phyloP scores from a whole-genome alignment of 768 basidiomycete genomes.

The Rhodocollybia butyracea region DNA sequence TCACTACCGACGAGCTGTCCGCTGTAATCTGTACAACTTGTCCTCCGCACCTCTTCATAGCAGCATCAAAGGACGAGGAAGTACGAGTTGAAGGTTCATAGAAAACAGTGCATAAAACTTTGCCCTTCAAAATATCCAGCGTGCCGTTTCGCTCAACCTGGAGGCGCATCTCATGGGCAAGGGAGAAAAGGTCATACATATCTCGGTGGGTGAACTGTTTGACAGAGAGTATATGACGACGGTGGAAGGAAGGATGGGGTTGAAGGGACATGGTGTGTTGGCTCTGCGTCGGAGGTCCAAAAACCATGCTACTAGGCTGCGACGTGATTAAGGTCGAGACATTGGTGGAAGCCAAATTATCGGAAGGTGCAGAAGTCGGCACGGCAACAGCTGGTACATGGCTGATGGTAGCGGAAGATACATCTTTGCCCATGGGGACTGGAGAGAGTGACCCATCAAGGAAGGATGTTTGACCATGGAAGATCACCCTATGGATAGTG shows the following conservation, averaged over 20 bases:
- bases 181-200: slow-evolving; percentile 88
- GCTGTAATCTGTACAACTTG: slow-evolving; percentile 84
- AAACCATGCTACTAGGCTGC: slow-evolving; percentile 15
- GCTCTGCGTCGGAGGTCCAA: slow-evolving; percentile 31
- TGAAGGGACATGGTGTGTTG: slow-evolving; percentile 36
- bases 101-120: slow-evolving; percentile 88
- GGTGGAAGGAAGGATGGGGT: slow-evolving; percentile 86
- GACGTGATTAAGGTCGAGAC: slow-evolving; percentile 14
- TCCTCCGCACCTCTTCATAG: slow-evolving; percentile 98
- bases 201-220: slow-evolving; percentile 91
- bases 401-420: slow-evolving; percentile 58
- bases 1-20: slow-evolving; percentile 83
- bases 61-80: slow-evolving; percentile 93
- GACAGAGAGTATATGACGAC: slow-evolving; percentile 89
- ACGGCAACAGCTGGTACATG: slow-evolving; percentile 27
- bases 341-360: slow-evolving; percentile 11
- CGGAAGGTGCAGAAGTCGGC: slow-evolving; percentile 14
- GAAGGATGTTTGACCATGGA: slow-evolving; percentile 86
- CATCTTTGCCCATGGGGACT: slow-evolving; percentile 62
- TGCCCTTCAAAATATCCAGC: slow-evolving; percentile 87
- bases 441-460: slow-evolving; percentile 77
- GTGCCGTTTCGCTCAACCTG: slow-evolving; percentile 91
- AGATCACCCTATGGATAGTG: slow-evolving; percentile 83
- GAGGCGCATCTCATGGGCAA: slow-evolving; percentile 95
- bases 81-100: slow-evolving; percentile 98